Percentiles rank a stretch among this genome's conserved stretches.
Evolutionary conservation across 192 early-diverging fungal genomes (phyloP).

Genomic region (Coemansia sp.): DNA sequence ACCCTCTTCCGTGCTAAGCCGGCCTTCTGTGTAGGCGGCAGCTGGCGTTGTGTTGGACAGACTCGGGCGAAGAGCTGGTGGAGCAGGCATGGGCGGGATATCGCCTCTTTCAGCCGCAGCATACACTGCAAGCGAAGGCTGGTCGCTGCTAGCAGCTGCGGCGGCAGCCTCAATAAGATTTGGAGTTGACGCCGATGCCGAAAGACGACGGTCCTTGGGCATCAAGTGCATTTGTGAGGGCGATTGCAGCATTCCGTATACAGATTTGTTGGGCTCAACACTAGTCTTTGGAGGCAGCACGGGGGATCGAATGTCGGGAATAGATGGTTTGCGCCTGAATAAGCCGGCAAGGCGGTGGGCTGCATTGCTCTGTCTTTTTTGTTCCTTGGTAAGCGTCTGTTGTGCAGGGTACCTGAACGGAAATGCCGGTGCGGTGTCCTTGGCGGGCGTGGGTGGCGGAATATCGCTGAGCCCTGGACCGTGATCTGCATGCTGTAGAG

Average conservation of each 20-base stretch:
- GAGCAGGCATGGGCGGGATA: constrained; percentile 52
- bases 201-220: constrained; percentile 43
- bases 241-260: constrained; percentile 8
- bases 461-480: neutral
- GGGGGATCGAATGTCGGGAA: constrained; percentile 45
- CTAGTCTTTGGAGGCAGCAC: constrained; percentile 19
- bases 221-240: constrained; percentile 4
- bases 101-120: constrained; percentile 49
- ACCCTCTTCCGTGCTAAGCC: neutral
- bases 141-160: constrained; percentile 45
- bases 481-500: neutral
- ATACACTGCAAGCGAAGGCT: constrained; percentile 41
- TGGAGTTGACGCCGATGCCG: constrained; percentile 50
- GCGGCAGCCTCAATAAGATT: constrained; percentile 47
- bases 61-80: constrained; percentile 42
- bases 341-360: constrained; percentile 43
- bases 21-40: constrained; percentile 2
- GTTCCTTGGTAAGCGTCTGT: constrained; percentile 36
- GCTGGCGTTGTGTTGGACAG: constrained; percentile 12
- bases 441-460: constrained; percentile 35
- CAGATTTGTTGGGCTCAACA: constrained; percentile 13
- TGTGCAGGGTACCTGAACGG: constrained; percentile 10
- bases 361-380: constrained; percentile 52
- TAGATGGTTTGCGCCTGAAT: constrained; percentile 50
- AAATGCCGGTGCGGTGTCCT: constrained; percentile 25